phyloP scores from a whole-genome alignment of 305 asterid genomes.

The Fraxinus paxiana region DNA sequence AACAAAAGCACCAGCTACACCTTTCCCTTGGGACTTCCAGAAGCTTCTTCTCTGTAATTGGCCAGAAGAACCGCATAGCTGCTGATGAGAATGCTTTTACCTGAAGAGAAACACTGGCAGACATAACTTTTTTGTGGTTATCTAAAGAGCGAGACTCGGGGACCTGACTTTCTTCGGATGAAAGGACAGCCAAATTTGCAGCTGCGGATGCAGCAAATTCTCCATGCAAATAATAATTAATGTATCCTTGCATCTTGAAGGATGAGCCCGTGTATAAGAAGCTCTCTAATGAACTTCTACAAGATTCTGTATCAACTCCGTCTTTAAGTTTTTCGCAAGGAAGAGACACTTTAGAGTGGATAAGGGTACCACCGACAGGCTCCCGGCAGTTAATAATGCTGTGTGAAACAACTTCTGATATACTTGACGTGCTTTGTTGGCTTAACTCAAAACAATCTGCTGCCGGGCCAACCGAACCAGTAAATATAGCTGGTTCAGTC shows the following conservation, averaged over 20 bases:
- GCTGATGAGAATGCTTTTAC: slow-evolving; percentile 75
- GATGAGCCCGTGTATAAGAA: slow-evolving; percentile 65
- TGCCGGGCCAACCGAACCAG: slow-evolving; percentile 32
- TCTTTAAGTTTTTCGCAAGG: slow-evolving; percentile 24
- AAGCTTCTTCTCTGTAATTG: slow-evolving; percentile 72
- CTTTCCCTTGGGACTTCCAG: slow-evolving; percentile 89
- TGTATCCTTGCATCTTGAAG: slow-evolving; percentile 59
- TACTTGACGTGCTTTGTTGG: slow-evolving; percentile 36
- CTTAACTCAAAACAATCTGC: slow-evolving; percentile 27
- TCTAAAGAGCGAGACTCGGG: slow-evolving; percentile 42
- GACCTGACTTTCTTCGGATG: slow-evolving; percentile 63
- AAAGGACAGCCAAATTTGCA: slow-evolving; percentile 67
- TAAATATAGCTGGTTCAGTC: slow-evolving; percentile 22
- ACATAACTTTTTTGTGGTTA: slow-evolving; percentile 48
- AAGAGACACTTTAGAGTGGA: slow-evolving; percentile 24
- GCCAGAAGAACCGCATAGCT: slow-evolving; percentile 84
- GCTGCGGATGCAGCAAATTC: slow-evolving; percentile 95
- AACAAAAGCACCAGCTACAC: slow-evolving; percentile 92
- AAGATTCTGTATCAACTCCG: slow-evolving; percentile 26
- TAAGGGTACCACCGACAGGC: slow-evolving; percentile 29
- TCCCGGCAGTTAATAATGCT: slow-evolving; percentile 26
- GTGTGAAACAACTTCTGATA: slow-evolving; percentile 31
- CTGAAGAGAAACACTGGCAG: slow-evolving; percentile 64
- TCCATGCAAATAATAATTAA: slow-evolving; percentile 79
- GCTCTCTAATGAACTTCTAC: slow-evolving; percentile 24